Base-by-base conservation (phyloP, 352 stramenopile genomes). In the Phytopythium helicoides region DNA sequence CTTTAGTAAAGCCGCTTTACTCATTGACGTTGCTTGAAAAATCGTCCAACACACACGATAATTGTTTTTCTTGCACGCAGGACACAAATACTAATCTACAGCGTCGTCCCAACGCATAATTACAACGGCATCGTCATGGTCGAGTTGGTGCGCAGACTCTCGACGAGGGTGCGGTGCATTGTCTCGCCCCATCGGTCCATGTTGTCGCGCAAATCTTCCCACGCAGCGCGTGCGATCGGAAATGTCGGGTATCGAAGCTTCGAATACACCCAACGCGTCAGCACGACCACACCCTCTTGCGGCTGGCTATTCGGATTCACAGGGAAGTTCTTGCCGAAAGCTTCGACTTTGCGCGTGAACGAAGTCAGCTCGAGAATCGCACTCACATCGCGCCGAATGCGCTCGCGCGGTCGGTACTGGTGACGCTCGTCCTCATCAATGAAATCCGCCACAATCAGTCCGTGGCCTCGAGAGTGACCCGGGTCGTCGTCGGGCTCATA, bases 141-240 rank as follows among this genome's bases (percentile, higher is more conserved):
- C 18, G 36, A 54, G 36, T 8, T 25, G n/a, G 47, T 35, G 34
- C 21, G 47, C 10, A 54, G 21, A 28, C 36, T 35, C 15, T 44
- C 36, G n/a, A 46, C 21, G n/a, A 52, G 16, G 7, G 33, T 52
- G 2, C 28, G 33, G 12, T 52, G 46, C 28, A 68, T 73, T 10
- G 54, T 54, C 14, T 58, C 54, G 23, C 62, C 66, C 66, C 66
- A 74, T 6, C 66, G 58, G 44, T 68, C 62, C 54, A 74, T 66
- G 36, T 71, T 68, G 25, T 68, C 54, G 9, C 54, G 50, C 47
- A 71, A 59, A 31, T 74, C 66, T 21, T 74, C 55, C 66, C 62
- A 71, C 15, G 47, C 57, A 4, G 21, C 18, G 3, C 49, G 50
- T 19, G 58, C 56, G 3, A 74, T 48, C n/a, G 52, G 44, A 45